These are phyloP conservation scores for Geotrichum aggregatum DNA, from an alignment of 1,139 yeast species.

Conservation along the genomic window DNA sequence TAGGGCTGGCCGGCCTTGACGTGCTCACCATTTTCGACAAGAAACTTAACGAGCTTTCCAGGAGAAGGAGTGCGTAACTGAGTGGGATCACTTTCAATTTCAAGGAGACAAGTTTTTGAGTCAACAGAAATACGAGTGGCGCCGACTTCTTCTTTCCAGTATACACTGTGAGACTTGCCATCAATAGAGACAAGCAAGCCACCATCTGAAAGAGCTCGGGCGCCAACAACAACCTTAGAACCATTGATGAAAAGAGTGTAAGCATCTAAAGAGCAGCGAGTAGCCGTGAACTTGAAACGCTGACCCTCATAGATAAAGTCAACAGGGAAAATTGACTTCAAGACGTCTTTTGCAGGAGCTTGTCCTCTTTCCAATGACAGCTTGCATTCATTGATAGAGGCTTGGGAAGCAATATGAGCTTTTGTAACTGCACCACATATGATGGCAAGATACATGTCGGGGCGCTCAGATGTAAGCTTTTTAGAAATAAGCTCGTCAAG, in stretches of 20 bases:
- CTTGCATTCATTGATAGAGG: constrained; percentile 63
- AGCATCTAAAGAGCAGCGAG: constrained; percentile 81
- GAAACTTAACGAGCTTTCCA: constrained; percentile 89
- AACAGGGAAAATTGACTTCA: constrained; percentile 84
- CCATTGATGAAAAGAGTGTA: constrained; percentile 92
- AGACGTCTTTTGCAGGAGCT: constrained; percentile 74
- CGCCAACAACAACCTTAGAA: constrained; percentile 82
- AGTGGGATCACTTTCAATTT: constrained; percentile 95
- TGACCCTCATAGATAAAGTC: constrained; percentile 94
- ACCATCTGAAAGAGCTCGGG: constrained; percentile 85
- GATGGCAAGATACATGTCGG: constrained; percentile 84
- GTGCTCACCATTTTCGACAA: constrained; percentile 95
- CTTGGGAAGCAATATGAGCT: constrained; percentile 78
- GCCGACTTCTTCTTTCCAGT: constrained; percentile 96
- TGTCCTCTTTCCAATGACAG: constrained; percentile 87
- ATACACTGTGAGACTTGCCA: constrained; percentile 90
- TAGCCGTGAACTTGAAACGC: constrained; percentile 91
- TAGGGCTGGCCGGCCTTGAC: constrained; percentile 86
- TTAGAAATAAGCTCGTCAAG: constrained; percentile 90
- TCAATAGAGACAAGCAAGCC: constrained; percentile 83
- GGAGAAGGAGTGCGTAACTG: constrained; percentile 98
- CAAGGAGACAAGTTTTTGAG: constrained; percentile 88
- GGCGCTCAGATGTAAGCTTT: constrained; percentile 93
- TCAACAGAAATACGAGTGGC: constrained; percentile 96
- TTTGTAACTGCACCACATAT: constrained; percentile 96